Base-by-base conservation (phyloP, 257 asterid genomes). In the Fraxinus cuspidata region DNA sequence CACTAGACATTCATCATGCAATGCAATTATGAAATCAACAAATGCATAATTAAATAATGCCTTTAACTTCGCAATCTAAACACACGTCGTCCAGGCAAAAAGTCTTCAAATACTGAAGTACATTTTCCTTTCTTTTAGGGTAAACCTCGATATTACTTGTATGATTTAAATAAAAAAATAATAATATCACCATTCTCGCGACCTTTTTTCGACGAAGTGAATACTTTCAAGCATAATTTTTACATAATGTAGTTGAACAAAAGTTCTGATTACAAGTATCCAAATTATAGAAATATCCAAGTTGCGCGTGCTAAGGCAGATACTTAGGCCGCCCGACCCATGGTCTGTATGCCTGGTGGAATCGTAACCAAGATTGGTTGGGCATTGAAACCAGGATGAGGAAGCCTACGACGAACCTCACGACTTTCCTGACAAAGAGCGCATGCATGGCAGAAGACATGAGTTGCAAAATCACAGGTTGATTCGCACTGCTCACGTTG, bases 341-440 rank as follows among this genome's bases (percentile, higher is more conserved):
- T 96, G 72, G 87, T 75, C 85, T 96, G 99, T 63, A 86, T 95
- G 5, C 81, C 82, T 0, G 99, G 99, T 0, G 99, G 97, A 42
- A 87, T 84, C 96, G 90, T 90, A 83, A 87, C 83, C 71, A 88
- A 15, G 78, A 90, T 78, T 31, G 90, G 92, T 23, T 81, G 96
- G 51, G 93, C 72, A 25, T 83, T 88, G 83, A 86, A 83, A 5
- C 92, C 98, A 0, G 99, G 97, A 85, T 92, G 99, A 74, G 92
- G 92, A 81, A 96, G 85, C 90, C 97, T 90, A 9, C 97, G 99
- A 29, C 99, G 99, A 78, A 96, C 85, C 80, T 93, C 97, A 72
- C 99, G 99, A 29, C 94, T 98, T 85, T 96, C 99, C 75, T 92
- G 99, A 71, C 99, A 96, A 78, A 96, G 94, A 35, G 99, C 99